Base-by-base conservation (phyloP, 371 early-diverging fungal species). In the Actinomortierella wolfii region DNA sequence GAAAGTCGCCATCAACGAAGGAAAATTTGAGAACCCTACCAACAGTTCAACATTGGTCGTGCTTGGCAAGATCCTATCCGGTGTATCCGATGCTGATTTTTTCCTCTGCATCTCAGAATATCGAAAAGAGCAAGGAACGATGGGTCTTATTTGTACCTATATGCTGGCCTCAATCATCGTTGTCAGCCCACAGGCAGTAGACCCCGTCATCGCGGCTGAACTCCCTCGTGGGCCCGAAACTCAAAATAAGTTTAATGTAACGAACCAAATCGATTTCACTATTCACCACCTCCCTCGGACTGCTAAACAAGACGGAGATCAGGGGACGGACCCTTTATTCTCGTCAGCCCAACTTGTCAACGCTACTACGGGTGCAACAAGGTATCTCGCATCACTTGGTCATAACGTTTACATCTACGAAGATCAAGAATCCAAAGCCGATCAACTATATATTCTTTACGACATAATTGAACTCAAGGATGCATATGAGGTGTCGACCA, bases 321-420 rank as follows among this genome's bases (percentile, higher is more conserved):
- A 34, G 34, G 34, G 11, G 8, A 50, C 1, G 6, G 7, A 6
- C 13, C 15, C 1, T 1, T 42, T 20, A 17, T 51, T 23, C 44
- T 57, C 51, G 20, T 24, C 44, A 29, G 11, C 58, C 1, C 58
- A 43, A 26, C 21, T 58, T 7, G 21, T 26, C 28, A 20, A 58
- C 28, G 51, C 51, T 20, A 58, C 59, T 24, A 51, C 59, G 21
- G 44, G 51, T 15, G 44, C 44, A 15, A 29, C 59, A n/a, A 2
- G 20, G 28, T 58, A 58, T 15, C 21, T 58, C 3, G 51, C 59
- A 41, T 51, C 44, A 18, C 44, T 58, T 2, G 59, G 59, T 15
- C 59, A 58, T 51, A 58, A 58, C 29, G 42, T 29, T 28, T 11
- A 40, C 9, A n/a, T 41, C 20, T 34, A 34, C 34, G 11, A 34